phyloP scores from a whole-genome alignment of 306 rosid species.

The Acacia crassicarpa region DNA sequence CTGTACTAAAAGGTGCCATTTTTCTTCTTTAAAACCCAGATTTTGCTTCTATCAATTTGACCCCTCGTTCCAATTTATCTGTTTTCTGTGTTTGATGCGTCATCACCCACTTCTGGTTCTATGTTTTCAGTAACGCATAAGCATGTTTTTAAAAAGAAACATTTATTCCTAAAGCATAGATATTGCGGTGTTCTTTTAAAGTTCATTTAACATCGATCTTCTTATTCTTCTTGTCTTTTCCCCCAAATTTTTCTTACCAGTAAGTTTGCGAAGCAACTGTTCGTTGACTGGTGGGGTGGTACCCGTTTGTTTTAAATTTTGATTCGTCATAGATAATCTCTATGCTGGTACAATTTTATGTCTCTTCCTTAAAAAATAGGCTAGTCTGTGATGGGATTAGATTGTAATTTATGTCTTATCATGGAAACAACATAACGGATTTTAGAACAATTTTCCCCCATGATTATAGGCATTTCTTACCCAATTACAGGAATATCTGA shows the following conservation, averaged over 20 bases:
- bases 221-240: not conserved
- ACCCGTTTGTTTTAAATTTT: constrained; percentile 10
- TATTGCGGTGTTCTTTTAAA: not conserved
- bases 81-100: not conserved
- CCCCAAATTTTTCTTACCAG: not conserved
- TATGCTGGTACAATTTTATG: not conserved
- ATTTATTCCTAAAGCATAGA: not conserved
- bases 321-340: not conserved
- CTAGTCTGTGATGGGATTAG: not conserved
- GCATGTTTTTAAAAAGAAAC: not conserved
- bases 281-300: constrained; percentile 12
- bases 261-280: not conserved
- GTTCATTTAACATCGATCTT: not conserved
- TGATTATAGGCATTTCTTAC: not conserved
- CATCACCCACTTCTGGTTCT: not conserved
- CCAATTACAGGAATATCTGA: not conserved
- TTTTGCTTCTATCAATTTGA: not conserved
- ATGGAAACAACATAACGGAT: not conserved
- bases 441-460: not conserved
- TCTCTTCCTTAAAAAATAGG: not conserved
- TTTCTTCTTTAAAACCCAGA: not conserved
- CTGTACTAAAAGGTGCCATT: constrained; percentile 1
- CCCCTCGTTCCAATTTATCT: not conserved
- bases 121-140: not conserved
- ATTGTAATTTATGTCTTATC: not conserved